Evolutionary conservation across 805 yeast species (phyloP), one percentile per base, ranked within the genome.

Genomic region (Tetrapisispora iriomotensis): DNA sequence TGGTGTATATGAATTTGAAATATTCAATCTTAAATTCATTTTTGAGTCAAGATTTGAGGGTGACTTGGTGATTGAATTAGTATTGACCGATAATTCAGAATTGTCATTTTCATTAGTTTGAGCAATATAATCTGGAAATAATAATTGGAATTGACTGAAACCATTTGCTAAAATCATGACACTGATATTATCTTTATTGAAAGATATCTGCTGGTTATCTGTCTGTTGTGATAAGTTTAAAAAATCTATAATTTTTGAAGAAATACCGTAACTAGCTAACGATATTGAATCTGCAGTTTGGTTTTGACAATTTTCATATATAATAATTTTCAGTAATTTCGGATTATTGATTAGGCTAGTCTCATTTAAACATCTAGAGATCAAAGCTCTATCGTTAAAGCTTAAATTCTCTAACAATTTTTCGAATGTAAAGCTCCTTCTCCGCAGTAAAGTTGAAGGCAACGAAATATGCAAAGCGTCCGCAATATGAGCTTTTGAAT

Each of bases 391-490:
- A 30, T 79, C 87, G 40, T 64, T 62, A 5, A 60, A 48, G 0
- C 84, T 75, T 36, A 82, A 60, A 23, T 83, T 77, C 37, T 72
- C 74, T 19, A 82, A 61, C 48, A 85, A 77, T 51, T 77, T 70
- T 34, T 63, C 64, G 40, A 88, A 64, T 3, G 77, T 76, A 51
- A 83, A 88, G 38, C 79, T 80, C 24, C 77, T 66, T 46, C 97
- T 71, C 55, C 79, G 82, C 45, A 88, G 64, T 30, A 88, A 66
- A 0, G 96, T 88, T n/a, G 95, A 81, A 2, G 97, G 96, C 12
- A 88, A 62, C 58, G 94, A 84, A 27, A 90, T 71, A 55, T 85
- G 85, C 33, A 84, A 65, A 1, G 96, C 73, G 30, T 71, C 66
- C 4, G 49, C 51, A 10, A 90, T 59, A 45, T 79, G 86, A 2